A percentile compares a stretch with the other conserved stretches of the same genome.
Evolutionary conservation across 139 green algal species (phyloP).

Genomic region (Chlamydomonas applanata): DNA sequence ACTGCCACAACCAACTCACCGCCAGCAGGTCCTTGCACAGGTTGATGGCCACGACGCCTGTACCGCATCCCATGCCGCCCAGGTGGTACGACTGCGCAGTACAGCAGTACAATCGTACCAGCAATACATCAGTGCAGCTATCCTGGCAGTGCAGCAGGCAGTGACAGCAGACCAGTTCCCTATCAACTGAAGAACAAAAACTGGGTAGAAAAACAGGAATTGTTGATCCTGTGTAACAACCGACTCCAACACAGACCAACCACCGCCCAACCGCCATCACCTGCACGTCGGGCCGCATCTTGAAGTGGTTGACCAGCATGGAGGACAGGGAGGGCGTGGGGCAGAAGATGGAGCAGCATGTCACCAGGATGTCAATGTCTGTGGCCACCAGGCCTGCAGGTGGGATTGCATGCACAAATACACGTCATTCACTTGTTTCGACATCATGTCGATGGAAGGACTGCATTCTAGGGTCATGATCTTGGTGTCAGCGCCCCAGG

Average conservation of each 20-base stretch:
- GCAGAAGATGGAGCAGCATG: constrained; percentile 70
- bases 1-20: no score
- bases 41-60: constrained; percentile 68
- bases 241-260: no score
- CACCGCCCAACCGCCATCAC: background rate
- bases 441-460: no score
- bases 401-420: no score
- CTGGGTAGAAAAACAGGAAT: no score
- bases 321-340: constrained; percentile 75
- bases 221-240: no score
- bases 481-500: no score
- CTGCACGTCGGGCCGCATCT: constrained; percentile 58
- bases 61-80: constrained; percentile 70
- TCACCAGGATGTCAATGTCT: constrained; percentile 62
- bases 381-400: constrained; percentile 25
- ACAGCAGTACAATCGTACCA: background rate
- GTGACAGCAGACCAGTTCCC: no score
- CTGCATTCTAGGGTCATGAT: no score
- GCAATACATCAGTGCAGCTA: background rate
- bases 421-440: no score
- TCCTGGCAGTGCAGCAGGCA: background rate
- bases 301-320: constrained; percentile 71
- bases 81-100: constrained; percentile 22
- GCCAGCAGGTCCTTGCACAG: constrained; percentile 65
- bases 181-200: no score